Evolutionary conservation across 2,329 filamentous ascomycete genomes (phyloP), one percentile per base, ranked within the genome.

Genomic region (Fusarium devonianum): DNA sequence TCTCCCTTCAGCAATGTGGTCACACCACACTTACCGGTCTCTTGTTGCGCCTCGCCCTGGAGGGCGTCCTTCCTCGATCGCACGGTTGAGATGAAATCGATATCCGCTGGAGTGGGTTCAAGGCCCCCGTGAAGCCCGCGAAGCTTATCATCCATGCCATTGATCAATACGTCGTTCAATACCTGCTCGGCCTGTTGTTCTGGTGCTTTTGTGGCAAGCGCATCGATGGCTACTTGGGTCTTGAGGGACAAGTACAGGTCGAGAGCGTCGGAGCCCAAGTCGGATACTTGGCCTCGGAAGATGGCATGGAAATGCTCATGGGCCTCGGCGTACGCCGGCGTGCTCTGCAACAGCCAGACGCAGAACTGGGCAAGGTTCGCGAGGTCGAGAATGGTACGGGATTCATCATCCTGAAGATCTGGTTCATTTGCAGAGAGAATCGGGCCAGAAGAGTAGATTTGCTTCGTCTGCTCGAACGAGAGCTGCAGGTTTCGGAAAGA

Each of bases 91-190:
- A 73, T 55, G 19, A 75, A 68, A 7, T 64, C 65, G 32, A 68
- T 64, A 43, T 75, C 72, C 18, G 71, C 65, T 56, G 71, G 55
- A 51, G 64, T 71, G 13, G 71, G 53, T 41, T 69, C 67, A 16
- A 62, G 54, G 12, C 64, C 65, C 3, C 65, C 66, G 37, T 70
- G 69, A 23, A 71, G 62, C 14, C 63, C 61, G 9, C 66, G 73
- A 35, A 81, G 60, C 33, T 72, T 71, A 9, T 76, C 74, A 18
- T 87, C 77, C 3, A 89, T 69, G 4, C 87, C 75, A 7, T 78
- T 72, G 6, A 79, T 75, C 25, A 90, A 76, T 3, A 83, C 75
- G 42, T 84, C 79, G 9, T 79, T 77, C 12, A 87, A 66, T 13
- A 79, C 72, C 12, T 83, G 79, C 11, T 83, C 81, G 11, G 75